phyloP scores from a whole-genome alignment of 768 basidiomycete genomes.

The Gautieria morchelliformis region DNA sequence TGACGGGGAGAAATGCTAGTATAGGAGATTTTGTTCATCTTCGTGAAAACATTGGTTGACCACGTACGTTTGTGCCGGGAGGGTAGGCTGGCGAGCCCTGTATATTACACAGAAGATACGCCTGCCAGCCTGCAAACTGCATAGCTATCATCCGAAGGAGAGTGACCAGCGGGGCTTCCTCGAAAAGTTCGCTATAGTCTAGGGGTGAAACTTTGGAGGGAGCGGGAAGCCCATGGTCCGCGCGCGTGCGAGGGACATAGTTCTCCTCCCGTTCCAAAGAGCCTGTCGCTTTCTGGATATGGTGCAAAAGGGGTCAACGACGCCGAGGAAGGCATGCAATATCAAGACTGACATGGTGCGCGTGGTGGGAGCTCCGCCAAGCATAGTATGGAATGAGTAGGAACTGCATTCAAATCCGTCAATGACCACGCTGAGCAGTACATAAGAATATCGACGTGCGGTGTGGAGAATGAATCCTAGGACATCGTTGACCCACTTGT shows the following conservation, averaged over 20 bases:
- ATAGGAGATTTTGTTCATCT: background rate
- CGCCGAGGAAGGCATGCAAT: background rate
- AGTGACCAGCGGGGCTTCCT: slow-evolving; percentile 22
- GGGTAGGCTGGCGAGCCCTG: slow-evolving; percentile 12
- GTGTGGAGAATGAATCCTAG: slow-evolving; percentile 21
- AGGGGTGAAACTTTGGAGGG: slow-evolving; percentile 17
- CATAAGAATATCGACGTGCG: slow-evolving; percentile 1
- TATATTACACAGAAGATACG: background rate
- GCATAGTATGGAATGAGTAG: slow-evolving; percentile 22
- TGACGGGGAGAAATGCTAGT: slow-evolving; percentile 16
- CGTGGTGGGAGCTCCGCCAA: slow-evolving; percentile 21
- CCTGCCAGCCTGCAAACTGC: slow-evolving; percentile 11
- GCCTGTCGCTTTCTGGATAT: slow-evolving; percentile 17
- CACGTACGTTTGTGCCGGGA: slow-evolving; percentile 1
- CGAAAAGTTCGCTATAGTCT: slow-evolving; percentile 15
- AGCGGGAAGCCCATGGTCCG: slow-evolving; percentile 15
- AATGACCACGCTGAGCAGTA: too few relatives aligned
- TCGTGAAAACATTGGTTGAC: slow-evolving; percentile 4
- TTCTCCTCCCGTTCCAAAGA: slow-evolving; percentile 24
- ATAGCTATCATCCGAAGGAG: slow-evolving; percentile 19
- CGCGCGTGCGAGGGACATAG: slow-evolving; percentile 20
- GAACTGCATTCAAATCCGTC: too few relatives aligned
- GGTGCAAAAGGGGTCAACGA: background rate
- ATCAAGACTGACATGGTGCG: slow-evolving; percentile 19
- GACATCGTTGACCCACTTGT: slow-evolving; percentile 18